phyloP scores from a whole-genome alignment of 495 filamentous ascomycete genomes.

The Gamarada debralockiae region DNA sequence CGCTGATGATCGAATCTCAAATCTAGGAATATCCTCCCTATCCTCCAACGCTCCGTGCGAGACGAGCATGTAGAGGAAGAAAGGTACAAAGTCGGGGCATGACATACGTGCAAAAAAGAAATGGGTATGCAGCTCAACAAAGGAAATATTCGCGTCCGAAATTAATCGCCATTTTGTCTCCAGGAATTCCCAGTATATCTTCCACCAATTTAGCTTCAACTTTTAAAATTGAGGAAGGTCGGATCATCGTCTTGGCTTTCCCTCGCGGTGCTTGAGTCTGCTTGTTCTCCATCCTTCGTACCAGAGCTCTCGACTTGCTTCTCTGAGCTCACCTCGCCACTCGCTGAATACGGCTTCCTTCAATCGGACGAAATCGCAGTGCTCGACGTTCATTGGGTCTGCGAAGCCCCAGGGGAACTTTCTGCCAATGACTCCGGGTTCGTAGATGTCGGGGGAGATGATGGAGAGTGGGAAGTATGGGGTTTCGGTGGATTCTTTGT shows the following conservation, averaged over 20 bases:
- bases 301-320: slow-evolving; percentile 88
- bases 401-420: slow-evolving; percentile 97
- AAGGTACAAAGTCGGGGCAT: neutral
- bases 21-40: neutral
- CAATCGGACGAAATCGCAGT: slow-evolving; percentile 91
- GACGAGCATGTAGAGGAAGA: neutral
- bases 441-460: slow-evolving; percentile 87
- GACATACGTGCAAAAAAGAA: neutral
- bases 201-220: neutral
- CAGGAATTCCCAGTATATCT: slow-evolving; percentile 9
- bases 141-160: slow-evolving; percentile 13
- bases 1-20: neutral
- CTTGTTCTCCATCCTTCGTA: slow-evolving; percentile 93
- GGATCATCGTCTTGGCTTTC: slow-evolving; percentile 19
- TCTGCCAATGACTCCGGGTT: slow-evolving; percentile 71
- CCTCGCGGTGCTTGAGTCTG: slow-evolving; percentile 39
- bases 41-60: neutral
- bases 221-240: neutral
- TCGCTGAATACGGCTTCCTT: slow-evolving; percentile 91
- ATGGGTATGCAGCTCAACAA: slow-evolving; percentile 17
- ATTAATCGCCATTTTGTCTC: slow-evolving; percentile 18
- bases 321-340: slow-evolving; percentile 87
- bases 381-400: slow-evolving; percentile 81
- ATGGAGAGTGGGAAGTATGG: slow-evolving; percentile 85
- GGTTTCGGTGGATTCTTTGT: slow-evolving; percentile 31